Base-by-base conservation (phyloP, 2,329 filamentous ascomycete genomes). In the Venturia aucupariae region DNA sequence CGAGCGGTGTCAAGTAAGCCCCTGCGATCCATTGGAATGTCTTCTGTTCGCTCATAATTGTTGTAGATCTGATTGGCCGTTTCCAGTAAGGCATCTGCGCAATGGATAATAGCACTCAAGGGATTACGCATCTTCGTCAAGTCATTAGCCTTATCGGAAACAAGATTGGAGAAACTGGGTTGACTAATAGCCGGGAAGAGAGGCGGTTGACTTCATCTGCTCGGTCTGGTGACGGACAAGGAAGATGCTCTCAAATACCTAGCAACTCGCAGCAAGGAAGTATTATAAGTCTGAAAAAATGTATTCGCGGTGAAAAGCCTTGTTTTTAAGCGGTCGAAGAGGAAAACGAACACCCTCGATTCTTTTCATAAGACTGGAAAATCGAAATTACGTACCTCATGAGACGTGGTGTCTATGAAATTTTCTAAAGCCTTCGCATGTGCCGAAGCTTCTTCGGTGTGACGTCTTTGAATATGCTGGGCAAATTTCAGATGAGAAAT, bases 351-450 rank as follows among this genome's bases (percentile, higher is more conserved):
- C 10, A 5, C 35, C 41, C 42, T 46, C 19, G 7, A 19, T 46
- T 22, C 38, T 3, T 5, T 41, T 41, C 6, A 41, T 13, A 41
- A 15, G 13, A 8, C 13, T 8, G 13, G 13, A 30, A 8, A 11
- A 32, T 15, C 27, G 10, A 27, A 6, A 19, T 19, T 5, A 54
- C 11, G 22, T 32, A 65, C 22, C 60, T 68, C n/a, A 42, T 54
- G 55, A 38, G 64, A 65, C 24, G 67, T 67, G 19, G 35, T 62
- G 32, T 63, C 41, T 44, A 74, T 70, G 48, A 74, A 74, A 35
- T 65, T 65, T 24, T 65, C 63, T 13, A 64, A 42, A 8, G 64
- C 27, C 13, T 59, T 61, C 24, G 64, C 63, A 24, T 61, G 38
- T 27, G 64, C 57, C 27, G 63, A 44, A n/a, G 63, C 63, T 19